Percentiles rank a stretch among this genome's conserved stretches.
These are phyloP conservation scores for Puccinia coronata DNA, from an alignment of 1,284 basidiomycete genomes.

Conservation along the genomic window DNA sequence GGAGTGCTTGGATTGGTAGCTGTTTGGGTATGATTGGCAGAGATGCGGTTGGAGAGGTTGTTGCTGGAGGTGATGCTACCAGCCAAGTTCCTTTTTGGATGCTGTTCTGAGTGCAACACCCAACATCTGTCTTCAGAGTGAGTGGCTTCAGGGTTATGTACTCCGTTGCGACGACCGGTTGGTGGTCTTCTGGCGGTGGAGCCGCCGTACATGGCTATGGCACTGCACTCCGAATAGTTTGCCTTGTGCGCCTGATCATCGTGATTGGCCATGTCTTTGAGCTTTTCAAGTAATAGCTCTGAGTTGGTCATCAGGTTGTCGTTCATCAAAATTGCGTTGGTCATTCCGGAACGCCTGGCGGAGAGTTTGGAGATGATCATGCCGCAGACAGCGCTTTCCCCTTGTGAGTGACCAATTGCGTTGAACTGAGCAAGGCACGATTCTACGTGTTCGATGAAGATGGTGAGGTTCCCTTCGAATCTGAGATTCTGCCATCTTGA, in stretches of 20 bases:
- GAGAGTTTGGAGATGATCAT: too few species aligned
- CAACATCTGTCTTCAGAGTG: neutral
- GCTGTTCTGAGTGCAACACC: neutral
- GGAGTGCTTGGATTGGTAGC: neutral
- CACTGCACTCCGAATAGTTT: neutral
- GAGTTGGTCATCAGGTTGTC: neutral
- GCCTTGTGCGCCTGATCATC: neutral
- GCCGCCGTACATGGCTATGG: neutral
- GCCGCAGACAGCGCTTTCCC: neutral
- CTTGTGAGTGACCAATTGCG: neutral
- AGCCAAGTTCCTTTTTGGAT: neutral
- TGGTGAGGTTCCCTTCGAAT: too few species aligned
- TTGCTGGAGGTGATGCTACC: neutral
- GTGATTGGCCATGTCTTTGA: too few species aligned
- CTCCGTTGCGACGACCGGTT: neutral
- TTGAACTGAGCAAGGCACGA: too few species aligned
- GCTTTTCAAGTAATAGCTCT: neutral
- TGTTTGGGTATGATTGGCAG: neutral
- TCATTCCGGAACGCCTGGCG: neutral
- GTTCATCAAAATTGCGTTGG: neutral
- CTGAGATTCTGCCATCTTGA: too few species aligned
- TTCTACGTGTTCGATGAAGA: too few species aligned
- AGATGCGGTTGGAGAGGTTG: too few species aligned
- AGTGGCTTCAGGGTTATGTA: too few species aligned
- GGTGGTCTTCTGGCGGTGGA: neutral